Percentiles rank a stretch among this genome's conserved stretches.
Evolutionary conservation across 345 rosid species (phyloP).

Genomic region (Populus deltoides): DNA sequence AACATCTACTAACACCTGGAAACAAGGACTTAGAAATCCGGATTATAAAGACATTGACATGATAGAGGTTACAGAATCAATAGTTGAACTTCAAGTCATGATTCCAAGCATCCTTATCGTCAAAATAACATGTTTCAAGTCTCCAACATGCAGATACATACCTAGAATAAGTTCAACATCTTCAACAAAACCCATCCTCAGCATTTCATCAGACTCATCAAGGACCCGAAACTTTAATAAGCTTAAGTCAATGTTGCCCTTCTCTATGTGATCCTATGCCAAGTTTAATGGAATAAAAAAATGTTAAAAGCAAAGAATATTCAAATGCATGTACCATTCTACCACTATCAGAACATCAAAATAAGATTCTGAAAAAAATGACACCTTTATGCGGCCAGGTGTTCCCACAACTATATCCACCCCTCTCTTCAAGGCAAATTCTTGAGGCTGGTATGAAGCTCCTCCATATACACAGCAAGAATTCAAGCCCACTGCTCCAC

Average conservation of each 20-base stretch:
- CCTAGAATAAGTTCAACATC: constrained; percentile 95
- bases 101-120: background rate
- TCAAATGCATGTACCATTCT: background rate
- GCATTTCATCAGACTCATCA: constrained; percentile 99
- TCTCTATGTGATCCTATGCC: constrained; percentile 80
- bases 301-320: background rate
- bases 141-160: constrained; percentile 17
- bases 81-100: background rate
- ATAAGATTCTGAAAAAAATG: background rate
- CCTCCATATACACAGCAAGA: constrained; percentile 95
- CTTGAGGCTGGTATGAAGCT: constrained; percentile 62
- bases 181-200: constrained; percentile 97
- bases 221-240: constrained; percentile 82
- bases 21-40: background rate
- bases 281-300: background rate
- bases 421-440: constrained; percentile 64
- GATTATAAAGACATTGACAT: background rate
- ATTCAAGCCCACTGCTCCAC: constrained; percentile 65
- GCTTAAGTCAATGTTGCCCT: constrained; percentile 60
- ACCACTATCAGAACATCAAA: background rate
- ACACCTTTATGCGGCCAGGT: constrained; percentile 93
- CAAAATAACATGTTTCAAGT: background rate
- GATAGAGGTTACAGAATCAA: background rate
- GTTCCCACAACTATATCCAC: constrained; percentile 92
- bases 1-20: background rate